Conservation (phyloP, 2,329 filamentous ascomycete genomes). For the Colletotrichum kahawae region DNA sequence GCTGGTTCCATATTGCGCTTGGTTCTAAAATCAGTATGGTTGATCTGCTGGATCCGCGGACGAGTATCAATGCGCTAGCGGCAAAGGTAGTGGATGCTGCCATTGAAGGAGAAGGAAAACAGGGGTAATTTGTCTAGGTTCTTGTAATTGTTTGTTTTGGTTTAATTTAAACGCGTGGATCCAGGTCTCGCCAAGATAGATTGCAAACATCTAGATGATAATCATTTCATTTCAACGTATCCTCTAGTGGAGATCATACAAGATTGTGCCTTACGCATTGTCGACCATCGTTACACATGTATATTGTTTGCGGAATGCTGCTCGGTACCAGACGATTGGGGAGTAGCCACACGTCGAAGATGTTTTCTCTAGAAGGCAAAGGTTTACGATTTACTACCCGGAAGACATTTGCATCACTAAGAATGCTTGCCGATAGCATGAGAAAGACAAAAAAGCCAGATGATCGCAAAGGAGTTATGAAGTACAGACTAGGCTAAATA, state of each 20-base stretch:
- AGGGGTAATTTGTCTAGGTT: neutral
- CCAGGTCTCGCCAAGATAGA: fast-evolving
- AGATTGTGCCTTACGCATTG: too few relatives aligned
- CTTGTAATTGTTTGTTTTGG: fast-evolving
- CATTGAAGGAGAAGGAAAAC: neutral
- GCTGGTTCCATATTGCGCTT: neutral
- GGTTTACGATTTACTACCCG: too few relatives aligned
- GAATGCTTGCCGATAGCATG: too few relatives aligned
- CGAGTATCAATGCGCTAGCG: neutral
- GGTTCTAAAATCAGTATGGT: neutral
- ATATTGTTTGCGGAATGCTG: too few relatives aligned
- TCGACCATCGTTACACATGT: too few relatives aligned
- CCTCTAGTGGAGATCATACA: too few relatives aligned
- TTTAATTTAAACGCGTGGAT: fast-evolving
- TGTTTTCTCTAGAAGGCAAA: too few relatives aligned
- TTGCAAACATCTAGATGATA: neutral
- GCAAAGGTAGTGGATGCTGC: neutral
- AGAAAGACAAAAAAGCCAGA: neutral
- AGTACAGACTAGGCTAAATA: neutral
- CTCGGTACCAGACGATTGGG: too few relatives aligned
- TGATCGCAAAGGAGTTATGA: fast-evolving
- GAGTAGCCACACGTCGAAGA: too few relatives aligned
- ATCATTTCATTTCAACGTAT: fast-evolving
- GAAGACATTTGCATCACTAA: too few relatives aligned
- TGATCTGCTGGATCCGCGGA: neutral